Base-by-base conservation (phyloP, 257 asterid genomes). In the Knoxia roxburghii region DNA sequence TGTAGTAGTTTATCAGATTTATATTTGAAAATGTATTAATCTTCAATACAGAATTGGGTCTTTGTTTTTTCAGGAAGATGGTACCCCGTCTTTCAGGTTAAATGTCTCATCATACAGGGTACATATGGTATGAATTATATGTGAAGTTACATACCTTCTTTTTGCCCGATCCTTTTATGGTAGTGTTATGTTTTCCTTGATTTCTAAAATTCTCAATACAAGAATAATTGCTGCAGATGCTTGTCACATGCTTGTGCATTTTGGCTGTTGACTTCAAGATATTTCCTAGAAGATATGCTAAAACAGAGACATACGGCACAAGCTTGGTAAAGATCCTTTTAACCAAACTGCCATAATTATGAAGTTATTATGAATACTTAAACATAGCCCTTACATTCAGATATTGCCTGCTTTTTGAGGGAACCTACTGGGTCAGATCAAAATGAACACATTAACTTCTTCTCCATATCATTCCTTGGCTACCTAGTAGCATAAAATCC, bases 221-320 rank as follows among this genome's bases (percentile, higher is more conserved):
- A 72, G 71, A 61, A 40, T 35, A 64, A 67, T 54, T 69, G 68
- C 52, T 80, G 94, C 96, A 94, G 98, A 83, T 90, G 92, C 83
- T 94, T 71, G 62, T 45, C 71, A 87, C 98, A 14, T 88, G 93
- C 79, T 6, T 84, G 68, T 83, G 93, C 77, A 90, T 94, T 75
- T 75, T 94, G 86, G 98, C 96, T 70, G 98, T 94, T 74, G 99
- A 90, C 78, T 94, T 90, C 86, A 84, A 83, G 79, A 87, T 94
- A 75, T 94, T 90, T 79, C 99, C 99, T 51, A 85, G 96, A 76
- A 88, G 91, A 90, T 90, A 84, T 67, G 96, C 98, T 8, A 90
- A 94, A 85, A 86, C 96, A 35, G 99, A 94, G 89, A 88, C 93
- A 41, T 90, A 85, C n/a, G 99, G 97, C 60, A 81, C 93, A 73